Conservation (phyloP, 345 rosid species). For the Excoecaria agallocha region DNA sequence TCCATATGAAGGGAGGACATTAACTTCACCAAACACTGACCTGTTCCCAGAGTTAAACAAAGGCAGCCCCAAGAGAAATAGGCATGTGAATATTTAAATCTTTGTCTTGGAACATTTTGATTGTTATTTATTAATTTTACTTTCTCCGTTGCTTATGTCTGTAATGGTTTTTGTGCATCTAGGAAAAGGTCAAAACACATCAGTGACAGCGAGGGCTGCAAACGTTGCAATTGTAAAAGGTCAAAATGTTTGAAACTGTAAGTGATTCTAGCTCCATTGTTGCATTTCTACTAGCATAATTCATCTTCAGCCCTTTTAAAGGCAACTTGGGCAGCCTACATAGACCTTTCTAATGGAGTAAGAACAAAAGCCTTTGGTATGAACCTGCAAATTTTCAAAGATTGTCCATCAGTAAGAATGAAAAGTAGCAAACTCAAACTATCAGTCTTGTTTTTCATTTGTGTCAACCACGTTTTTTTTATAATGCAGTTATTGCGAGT, state of each 20-base stretch:
- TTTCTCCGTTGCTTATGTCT: background rate
- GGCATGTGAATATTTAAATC: slow-evolving; percentile 18
- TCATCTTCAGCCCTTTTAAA: background rate
- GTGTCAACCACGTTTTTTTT: slow-evolving; percentile 2
- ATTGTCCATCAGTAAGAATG: too few species aligned
- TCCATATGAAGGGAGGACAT: slow-evolving; percentile 15
- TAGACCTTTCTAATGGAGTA: background rate
- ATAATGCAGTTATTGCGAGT: slow-evolving; percentile 45
- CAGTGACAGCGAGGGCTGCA: slow-evolving; percentile 25
- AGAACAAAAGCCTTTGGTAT: background rate
- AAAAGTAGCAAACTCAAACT: background rate
- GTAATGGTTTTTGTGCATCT: slow-evolving; percentile 2
- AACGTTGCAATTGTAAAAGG: slow-evolving; percentile 42
- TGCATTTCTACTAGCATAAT: background rate
- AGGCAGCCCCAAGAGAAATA: slow-evolving; percentile 25
- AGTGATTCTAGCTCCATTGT: slow-evolving; percentile 13
- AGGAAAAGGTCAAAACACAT: slow-evolving; percentile 27
- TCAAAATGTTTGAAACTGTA: slow-evolving; percentile 56
- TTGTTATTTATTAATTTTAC: background rate
- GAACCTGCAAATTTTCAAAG: background rate
- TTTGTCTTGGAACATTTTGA: background rate
- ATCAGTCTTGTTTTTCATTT: background rate
- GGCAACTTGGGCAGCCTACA: background rate
- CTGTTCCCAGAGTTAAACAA: slow-evolving; percentile 21
- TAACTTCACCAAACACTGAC: slow-evolving; percentile 19